A percentile compares a stretch with the other conserved stretches of the same genome.
These are phyloP conservation scores for Canariomyces notabilis DNA, from an alignment of 2,329 filamentous ascomycete species.

Conservation along the genomic window DNA sequence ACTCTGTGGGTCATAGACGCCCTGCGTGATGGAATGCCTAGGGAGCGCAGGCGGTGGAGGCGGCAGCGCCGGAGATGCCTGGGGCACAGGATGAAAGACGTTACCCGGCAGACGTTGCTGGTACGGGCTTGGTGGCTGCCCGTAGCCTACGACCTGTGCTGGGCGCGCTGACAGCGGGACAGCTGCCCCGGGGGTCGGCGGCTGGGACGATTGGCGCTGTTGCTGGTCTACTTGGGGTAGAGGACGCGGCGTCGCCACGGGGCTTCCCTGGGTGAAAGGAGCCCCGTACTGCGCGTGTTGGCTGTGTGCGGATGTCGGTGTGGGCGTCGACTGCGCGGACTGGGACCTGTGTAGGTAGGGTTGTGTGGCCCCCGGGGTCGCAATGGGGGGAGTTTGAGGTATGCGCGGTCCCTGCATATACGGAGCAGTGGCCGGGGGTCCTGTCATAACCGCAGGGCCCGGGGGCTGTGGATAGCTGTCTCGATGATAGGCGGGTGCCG, in stretches of 20 bases:
- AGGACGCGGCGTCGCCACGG: constrained; percentile 42
- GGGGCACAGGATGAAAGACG: constrained; percentile 32
- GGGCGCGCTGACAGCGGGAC: constrained; percentile 38
- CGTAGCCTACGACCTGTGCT: constrained; percentile 29
- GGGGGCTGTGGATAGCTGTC: constrained; percentile 43
- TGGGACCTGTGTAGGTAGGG: constrained; percentile 44
- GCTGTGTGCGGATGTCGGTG: constrained; percentile 58
- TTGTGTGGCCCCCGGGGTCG: constrained; percentile 37
- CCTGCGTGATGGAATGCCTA: constrained; percentile 39
- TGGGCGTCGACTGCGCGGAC: constrained; percentile 54
- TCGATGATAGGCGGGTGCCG: constrained; percentile 39
- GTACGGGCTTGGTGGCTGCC: constrained; percentile 56
- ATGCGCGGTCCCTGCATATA: constrained; percentile 40
- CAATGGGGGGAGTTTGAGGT: constrained; percentile 47
- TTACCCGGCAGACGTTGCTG: constrained; percentile 43
- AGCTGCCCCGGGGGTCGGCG: constrained; percentile 48
- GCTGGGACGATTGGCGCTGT: constrained; percentile 51
- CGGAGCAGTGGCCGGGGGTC: constrained; percentile 30
- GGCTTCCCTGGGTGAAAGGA: constrained; percentile 50
- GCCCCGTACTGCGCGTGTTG: constrained; percentile 47
- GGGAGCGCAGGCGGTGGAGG: constrained; percentile 36
- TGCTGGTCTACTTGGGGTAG: constrained; percentile 39
- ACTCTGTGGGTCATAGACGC: constrained; percentile 40
- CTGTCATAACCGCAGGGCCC: constrained; percentile 29
- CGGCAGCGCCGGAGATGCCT: constrained; percentile 34